Evolutionary conservation across 306 rosid genomes (phyloP), one percentile per base, ranked within the genome.

Genomic region (Cicer bijugum): DNA sequence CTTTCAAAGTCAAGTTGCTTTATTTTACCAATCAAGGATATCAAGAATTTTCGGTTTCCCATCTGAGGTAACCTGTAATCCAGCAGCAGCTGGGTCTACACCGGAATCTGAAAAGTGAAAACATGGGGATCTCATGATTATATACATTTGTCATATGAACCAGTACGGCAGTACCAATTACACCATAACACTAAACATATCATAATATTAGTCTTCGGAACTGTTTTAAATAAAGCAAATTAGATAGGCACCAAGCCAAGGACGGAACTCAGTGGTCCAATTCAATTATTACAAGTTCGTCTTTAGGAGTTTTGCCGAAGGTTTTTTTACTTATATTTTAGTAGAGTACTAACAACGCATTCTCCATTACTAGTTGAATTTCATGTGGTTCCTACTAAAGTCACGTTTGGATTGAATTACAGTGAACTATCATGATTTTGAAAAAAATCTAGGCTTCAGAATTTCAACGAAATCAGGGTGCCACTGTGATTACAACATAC

Each of bases 1-100:
- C 56, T 12, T 44, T 33, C 39, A 77, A 69, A 10, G 50, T 52
- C 64, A 40, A 75, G 69, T 42, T 71, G 58, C 42, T 16, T n/a
- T 62, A 65, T 50, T 50, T 52, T 75, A 94, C 99, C 99, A 94
- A 75, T 94, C 97, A 82, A 94, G 82, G 39, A 94, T 81, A 75
- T 94, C 99, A 40, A 94, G 75, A 55, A 89, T 67, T 80, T 94
- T 94, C 23, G 95, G 95, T 87, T 94, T 91, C 78, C 99, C 99
- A 45, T 94, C 96, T 0, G 99, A 88, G 19, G 99, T 94, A 69
- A 91, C 95, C 81, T 91, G 97, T 72, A 94, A 86, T 83, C 99
- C 99, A 40, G 86, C 92, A 45, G 99, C 99, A 78, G 97, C 99
- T 0, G 99, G 99, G 68, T 94, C 99, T 73, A 91, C 97, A 16